These are phyloP conservation scores for Podaxis sp. DNA, from an alignment of 768 basidiomycete genomes.

Conservation along the genomic window DNA sequence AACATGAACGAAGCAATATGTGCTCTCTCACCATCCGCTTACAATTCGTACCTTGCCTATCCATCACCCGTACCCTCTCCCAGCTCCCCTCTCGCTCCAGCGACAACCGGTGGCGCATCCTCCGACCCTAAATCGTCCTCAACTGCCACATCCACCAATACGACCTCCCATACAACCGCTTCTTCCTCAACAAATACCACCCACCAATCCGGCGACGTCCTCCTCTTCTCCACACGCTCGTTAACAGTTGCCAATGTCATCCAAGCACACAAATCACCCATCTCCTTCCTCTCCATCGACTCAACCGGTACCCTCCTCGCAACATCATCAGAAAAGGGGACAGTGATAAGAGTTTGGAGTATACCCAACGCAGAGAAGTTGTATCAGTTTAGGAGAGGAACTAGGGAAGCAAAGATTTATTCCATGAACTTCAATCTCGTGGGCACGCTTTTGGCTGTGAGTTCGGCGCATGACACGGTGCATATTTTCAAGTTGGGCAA, in stretches of 20 bases:
- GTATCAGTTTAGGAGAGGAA: constrained; percentile 93
- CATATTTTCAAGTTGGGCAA: constrained; percentile 88
- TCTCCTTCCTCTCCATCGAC: constrained; percentile 85
- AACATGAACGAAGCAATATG: constrained; percentile 5
- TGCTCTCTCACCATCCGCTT: constrained; percentile 86
- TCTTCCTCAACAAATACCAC: constrained; percentile 24
- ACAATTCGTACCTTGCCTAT: constrained; percentile 93
- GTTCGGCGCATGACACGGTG: constrained; percentile 90
- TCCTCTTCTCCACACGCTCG: constrained; percentile 90
- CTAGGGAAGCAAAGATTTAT: constrained; percentile 80
- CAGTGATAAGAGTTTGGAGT: constrained; percentile 93
- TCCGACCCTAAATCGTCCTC: neutral
- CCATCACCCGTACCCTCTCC: constrained; percentile 92
- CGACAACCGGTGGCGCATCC: constrained; percentile 1
- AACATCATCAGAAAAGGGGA: constrained; percentile 92
- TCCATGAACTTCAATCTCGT: constrained; percentile 79
- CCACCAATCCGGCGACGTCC: constrained; percentile 75
- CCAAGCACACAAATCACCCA: constrained; percentile 93
- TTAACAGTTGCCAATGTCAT: constrained; percentile 93
- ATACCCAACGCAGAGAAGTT: constrained; percentile 90
- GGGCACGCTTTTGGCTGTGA: constrained; percentile 82
- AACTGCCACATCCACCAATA: neutral
- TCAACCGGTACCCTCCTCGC: constrained; percentile 85
- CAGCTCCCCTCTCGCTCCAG: constrained; percentile 44
- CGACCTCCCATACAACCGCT: constrained; percentile 17